These are phyloP conservation scores for Suhomyces taliae DNA, from an alignment of 1,139 yeast species.

Conservation along the genomic window DNA sequence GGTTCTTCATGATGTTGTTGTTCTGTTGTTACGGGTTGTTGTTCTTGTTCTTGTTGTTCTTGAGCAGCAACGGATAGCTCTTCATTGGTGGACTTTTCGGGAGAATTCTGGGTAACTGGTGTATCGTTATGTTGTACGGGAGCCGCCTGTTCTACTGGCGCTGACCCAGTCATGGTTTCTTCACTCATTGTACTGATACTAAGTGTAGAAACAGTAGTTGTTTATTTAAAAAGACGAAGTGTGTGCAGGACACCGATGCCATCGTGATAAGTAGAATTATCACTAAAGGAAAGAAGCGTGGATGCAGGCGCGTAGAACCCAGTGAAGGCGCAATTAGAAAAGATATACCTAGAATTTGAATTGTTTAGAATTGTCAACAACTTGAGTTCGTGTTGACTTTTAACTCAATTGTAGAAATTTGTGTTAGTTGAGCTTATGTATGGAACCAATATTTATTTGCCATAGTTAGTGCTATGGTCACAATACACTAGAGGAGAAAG, in stretches of 20 bases:
- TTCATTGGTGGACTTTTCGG: neutral
- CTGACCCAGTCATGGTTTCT: neutral
- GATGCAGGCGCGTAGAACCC: too few species aligned
- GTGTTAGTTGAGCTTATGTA: too few species aligned
- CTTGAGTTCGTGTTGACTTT: too few species aligned
- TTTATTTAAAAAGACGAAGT: neutral
- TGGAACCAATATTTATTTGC: too few species aligned
- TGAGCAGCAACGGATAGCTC: neutral
- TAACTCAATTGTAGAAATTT: too few species aligned
- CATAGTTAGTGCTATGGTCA: too few species aligned
- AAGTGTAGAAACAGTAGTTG: neutral
- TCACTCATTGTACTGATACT: conserved; percentile 2
- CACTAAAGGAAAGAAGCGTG: neutral
- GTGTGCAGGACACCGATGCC: conserved; percentile 6
- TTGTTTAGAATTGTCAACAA: too few species aligned
- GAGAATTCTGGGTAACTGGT: neutral
- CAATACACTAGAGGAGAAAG: too few species aligned
- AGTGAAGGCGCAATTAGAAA: too few species aligned
- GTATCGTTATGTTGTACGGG: neutral
- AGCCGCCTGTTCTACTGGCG: neutral
- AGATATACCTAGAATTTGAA: too few species aligned
- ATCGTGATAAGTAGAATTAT: neutral
- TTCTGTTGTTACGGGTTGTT: neutral
- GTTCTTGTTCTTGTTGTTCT: neutral
- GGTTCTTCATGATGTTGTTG: neutral